Base-by-base conservation (phyloP, 2,329 filamentous ascomycete species). In the Talaromyces funiculosus region DNA sequence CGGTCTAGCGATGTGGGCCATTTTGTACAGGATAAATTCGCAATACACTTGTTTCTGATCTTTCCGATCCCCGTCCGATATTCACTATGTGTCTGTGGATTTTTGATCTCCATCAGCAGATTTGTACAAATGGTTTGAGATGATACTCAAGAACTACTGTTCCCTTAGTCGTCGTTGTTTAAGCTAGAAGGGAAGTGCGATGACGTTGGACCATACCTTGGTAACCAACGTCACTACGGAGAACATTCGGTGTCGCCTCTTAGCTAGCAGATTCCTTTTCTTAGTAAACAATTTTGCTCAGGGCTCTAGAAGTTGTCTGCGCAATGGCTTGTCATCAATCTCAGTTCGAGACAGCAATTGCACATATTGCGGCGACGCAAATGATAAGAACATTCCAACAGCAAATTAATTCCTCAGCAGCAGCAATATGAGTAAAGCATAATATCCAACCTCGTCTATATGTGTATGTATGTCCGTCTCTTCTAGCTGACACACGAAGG, bases 1-100 rank as follows among this genome's bases (percentile, higher is more conserved):
- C 42, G 53, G 45, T 40, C 54, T 47, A 43, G 42, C 54, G 58
- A 57, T 49, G 42, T 42, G 49, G n/a, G 31, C 61, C 61, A 51
- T 53, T 42, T 53, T 62, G 61, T 62, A 62, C 61, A 62, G 57
- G 31, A 60, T 62, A 57, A 59, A 53, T 24, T 58, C 60, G 40
- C 60, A 61, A 61, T 61, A 54, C 26, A 57, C 55, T 51, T 51
- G 47, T 7, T 35, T 33, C 26, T 20, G 47, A 35, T 33, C 5
- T 35, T 18, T 33, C 14, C 4, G 8, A 26, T 3, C 16, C 6
- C 18, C 4, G 8, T 51, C 14, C 24, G 14, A 29, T 47, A 29
- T 14, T 47, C 14, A 8, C 6, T 45, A 16, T 26, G 1, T 24
- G 40, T 7, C 40, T 22, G 22, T 26, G 12, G 22, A 16, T 14